Conservation (phyloP, 805 yeast species). For the Lipomyces yamadae region DNA sequence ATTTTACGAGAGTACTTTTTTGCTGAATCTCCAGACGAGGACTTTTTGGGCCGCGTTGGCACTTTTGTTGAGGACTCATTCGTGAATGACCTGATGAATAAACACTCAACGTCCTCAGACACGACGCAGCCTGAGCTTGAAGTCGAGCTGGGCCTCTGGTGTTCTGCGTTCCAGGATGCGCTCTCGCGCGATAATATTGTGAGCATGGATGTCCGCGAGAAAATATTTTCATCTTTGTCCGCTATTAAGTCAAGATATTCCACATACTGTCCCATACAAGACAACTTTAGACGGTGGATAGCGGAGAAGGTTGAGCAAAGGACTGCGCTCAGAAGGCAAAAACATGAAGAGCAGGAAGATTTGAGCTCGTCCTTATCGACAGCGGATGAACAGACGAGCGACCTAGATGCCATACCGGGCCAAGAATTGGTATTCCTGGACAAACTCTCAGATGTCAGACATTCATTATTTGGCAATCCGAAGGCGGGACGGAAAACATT, state of each 20-base stretch:
- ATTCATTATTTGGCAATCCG: constrained; percentile 77
- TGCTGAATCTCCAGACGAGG: constrained; percentile 20
- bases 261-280: constrained; percentile 44
- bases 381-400: constrained; percentile 37
- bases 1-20: constrained; percentile 29
- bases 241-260: constrained; percentile 27
- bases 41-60: constrained; percentile 28
- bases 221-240: constrained; percentile 32
- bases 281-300: constrained; percentile 68
- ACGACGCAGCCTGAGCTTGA: constrained; percentile 6
- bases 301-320: constrained; percentile 48
- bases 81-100: constrained; percentile 21
- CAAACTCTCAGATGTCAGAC: constrained; percentile 57
- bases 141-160: constrained; percentile 33
- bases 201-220: constrained; percentile 21
- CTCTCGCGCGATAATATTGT: constrained; percentile 22
- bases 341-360: neutral
- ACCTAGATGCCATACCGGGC: constrained; percentile 21
- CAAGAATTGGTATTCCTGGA: constrained; percentile 49
- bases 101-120: constrained; percentile 2
- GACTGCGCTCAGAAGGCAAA: constrained; percentile 6
- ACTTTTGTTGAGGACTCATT: constrained; percentile 36
- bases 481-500: constrained; percentile 65
- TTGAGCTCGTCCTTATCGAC: constrained; percentile 5
- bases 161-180: constrained; percentile 34